Percentiles rank a stretch among this genome's conserved stretches.
phyloP scores from a whole-genome alignment of 2,329 filamentous ascomycete species.

The Botrytis tulipae region DNA sequence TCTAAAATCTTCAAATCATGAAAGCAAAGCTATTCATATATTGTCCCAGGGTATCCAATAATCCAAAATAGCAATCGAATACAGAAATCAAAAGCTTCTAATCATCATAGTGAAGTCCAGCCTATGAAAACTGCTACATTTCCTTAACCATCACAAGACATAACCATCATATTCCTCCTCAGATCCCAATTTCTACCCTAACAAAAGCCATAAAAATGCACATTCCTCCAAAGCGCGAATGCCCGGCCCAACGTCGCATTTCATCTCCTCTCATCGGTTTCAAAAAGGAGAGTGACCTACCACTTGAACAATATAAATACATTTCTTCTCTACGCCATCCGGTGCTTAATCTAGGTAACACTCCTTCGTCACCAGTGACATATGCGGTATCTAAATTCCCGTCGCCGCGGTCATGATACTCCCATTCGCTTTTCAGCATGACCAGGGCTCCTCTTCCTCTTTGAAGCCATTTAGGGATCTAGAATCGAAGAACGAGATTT shows the following conservation, averaged over 20 bases:
- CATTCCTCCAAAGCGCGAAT: background rate
- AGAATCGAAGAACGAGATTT: background rate
- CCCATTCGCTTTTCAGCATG: background rate
- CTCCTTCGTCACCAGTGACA: background rate
- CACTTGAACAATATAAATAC: background rate
- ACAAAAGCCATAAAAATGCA: background rate
- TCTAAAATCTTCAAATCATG: background rate
- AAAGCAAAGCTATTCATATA: background rate
- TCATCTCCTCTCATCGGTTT: background rate
- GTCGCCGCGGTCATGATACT: background rate
- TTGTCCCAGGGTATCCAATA: no score
- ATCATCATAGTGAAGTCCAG: background rate
- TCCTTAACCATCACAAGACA: background rate
- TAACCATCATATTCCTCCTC: background rate
- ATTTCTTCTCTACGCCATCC: background rate
- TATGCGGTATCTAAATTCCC: background rate
- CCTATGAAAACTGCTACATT: background rate
- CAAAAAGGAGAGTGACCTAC: background rate
- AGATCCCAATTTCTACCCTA: background rate
- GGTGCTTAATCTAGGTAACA: background rate
- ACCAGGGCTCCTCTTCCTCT: background rate
- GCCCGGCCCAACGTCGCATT: background rate
- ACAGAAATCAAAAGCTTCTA: background rate
- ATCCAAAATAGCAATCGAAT: background rate
- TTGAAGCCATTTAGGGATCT: background rate